Percentiles rank a stretch among this genome's conserved stretches.
Evolutionary conservation across 768 basidiomycete genomes (phyloP).

Genomic region (Phlegmacium glaucopus): DNA sequence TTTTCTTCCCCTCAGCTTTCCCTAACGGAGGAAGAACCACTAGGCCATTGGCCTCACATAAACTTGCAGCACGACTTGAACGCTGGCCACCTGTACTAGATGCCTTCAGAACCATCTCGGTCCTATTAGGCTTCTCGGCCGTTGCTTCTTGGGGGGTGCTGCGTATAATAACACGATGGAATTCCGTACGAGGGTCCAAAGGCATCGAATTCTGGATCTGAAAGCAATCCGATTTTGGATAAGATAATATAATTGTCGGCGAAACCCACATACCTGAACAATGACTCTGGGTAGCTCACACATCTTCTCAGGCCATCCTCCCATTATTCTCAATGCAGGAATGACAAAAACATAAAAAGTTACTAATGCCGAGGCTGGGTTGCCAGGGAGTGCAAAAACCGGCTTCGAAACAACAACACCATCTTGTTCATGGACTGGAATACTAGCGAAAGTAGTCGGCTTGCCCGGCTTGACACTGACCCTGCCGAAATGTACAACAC

Average conservation of each 20-base stretch:
- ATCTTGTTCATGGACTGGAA: conserved; percentile 36
- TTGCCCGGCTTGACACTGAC: conserved; percentile 84
- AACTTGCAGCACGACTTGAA: conserved; percentile 76
- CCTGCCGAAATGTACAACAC: conserved; percentile 82
- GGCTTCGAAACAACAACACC: conserved; percentile 44
- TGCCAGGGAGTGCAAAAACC: conserved; percentile 84
- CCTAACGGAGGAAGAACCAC: conserved; percentile 59
- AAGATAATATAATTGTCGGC: neutral
- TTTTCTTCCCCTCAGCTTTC: conserved; percentile 16
- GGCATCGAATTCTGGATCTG: conserved; percentile 60
- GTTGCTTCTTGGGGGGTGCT: conserved; percentile 6
- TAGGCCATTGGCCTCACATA: conserved; percentile 79
- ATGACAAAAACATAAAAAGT: conserved; percentile 84
- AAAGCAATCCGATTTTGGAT: conserved; percentile 1
- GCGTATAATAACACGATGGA: conserved; percentile 70
- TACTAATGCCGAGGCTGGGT: conserved; percentile 85
- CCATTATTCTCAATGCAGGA: conserved; percentile 70
- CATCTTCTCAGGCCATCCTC: conserved; percentile 55
- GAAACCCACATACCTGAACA: conserved; percentile 51
- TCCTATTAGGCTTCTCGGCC: conserved; percentile 15
- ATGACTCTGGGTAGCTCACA: conserved; percentile 59
- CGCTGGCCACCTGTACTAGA: conserved; percentile 85
- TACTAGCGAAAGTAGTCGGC: conserved; percentile 85
- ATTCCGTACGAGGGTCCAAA: conserved; percentile 75
- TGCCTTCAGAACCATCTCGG: conserved; percentile 49